Base-by-base conservation (phyloP, 2,329 filamentous ascomycete genomes). In the Aspergillus sp. region DNA sequence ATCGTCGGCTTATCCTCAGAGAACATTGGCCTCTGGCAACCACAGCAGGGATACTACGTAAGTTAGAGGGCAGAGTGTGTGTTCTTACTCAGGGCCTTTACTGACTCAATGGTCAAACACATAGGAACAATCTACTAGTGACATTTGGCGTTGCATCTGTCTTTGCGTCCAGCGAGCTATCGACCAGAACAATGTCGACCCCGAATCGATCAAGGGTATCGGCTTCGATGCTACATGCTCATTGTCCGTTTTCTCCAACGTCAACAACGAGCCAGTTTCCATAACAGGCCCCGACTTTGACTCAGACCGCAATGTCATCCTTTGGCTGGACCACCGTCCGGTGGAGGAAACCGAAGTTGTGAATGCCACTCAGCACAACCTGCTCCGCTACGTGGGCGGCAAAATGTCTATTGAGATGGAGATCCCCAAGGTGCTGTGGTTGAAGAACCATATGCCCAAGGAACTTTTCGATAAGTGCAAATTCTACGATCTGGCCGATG, bases 371-470 rank as follows among this genome's bases (percentile, higher is more conserved):
- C 79, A 84, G 46, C 93, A 98, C 75, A 93, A 94, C 68, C 77
- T 98, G 46, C 81, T 98, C 50, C 86, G 90, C 62, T 98, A 98
- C 65, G 93, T 98, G 15, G 93, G 93, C 58, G 93, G 93, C 54
- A 91, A 86, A 67, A 98, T 98, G 93, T 95, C 89, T 66, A 91
- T 96, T 56, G 93, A 98, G 76, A 98, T 98, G 93, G 93, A 98
- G 69, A 94, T 98, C 48, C 93, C 93, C 54, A 98, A 98, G 74
- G 88, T 96, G 1, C 78, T 97, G 49, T 98, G 93, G 93, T 79
- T 98, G 64, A 97, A 97, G 79, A 95, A 95, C 71, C 82, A 97
- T 72, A 97, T 98, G 93, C 86, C 93, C 2, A 79, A 86, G 47
- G 88, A 95, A 60, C 76, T 93, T 13, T 98, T 97, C 61, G 84